phyloP scores from a whole-genome alignment of 192 early-diverging fungal species.

The Geranomyces variabilis region DNA sequence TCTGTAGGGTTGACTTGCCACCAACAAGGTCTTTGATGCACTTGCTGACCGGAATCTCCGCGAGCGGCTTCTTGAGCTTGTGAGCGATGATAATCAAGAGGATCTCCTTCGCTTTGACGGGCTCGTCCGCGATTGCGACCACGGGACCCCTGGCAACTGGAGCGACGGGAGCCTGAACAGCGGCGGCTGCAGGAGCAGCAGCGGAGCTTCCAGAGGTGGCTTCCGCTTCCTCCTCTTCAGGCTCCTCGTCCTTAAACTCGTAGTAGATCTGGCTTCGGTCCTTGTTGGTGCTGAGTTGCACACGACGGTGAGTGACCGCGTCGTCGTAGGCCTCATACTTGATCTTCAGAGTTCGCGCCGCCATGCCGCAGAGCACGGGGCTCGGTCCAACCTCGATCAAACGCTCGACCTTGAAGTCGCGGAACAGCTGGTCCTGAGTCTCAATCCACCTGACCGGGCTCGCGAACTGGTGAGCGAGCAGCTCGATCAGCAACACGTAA shows the following conservation, averaged over 20 bases:
- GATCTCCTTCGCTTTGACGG: conserved; percentile 82
- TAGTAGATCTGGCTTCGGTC: conserved; percentile 95
- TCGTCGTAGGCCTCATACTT: conserved; percentile 97
- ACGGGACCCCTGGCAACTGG: conserved; percentile 43
- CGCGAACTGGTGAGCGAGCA: conserved; percentile 92
- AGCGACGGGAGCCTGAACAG: conserved; percentile 58
- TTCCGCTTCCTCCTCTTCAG: conserved; percentile 51
- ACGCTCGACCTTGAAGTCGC: conserved; percentile 79
- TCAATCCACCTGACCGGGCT: conserved; percentile 94
- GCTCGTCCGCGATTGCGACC: conserved; percentile 57
- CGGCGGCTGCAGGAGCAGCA: conserved; percentile 59
- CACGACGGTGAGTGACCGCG: conserved; percentile 86
- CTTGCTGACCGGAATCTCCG: conserved; percentile 74
- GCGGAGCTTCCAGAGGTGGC: conserved; percentile 57
- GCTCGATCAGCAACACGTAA: conserved; percentile 83
- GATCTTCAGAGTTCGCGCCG: conserved; percentile 88
- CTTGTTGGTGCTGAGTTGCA: conserved; percentile 87
- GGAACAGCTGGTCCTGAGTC: conserved; percentile 86
- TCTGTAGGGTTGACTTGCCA: conserved; percentile 95
- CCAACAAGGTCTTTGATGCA: conserved; percentile 93
- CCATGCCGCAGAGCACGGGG: conserved; percentile 92
- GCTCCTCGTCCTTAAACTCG: conserved; percentile 71
- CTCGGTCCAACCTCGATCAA: conserved; percentile 89
- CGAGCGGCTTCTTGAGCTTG: conserved; percentile 83
- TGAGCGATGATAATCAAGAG: conserved; percentile 84